Evolutionary conservation across 2,329 filamentous ascomycete species (phyloP).

Genomic region (Chaetomium sp.): DNA sequence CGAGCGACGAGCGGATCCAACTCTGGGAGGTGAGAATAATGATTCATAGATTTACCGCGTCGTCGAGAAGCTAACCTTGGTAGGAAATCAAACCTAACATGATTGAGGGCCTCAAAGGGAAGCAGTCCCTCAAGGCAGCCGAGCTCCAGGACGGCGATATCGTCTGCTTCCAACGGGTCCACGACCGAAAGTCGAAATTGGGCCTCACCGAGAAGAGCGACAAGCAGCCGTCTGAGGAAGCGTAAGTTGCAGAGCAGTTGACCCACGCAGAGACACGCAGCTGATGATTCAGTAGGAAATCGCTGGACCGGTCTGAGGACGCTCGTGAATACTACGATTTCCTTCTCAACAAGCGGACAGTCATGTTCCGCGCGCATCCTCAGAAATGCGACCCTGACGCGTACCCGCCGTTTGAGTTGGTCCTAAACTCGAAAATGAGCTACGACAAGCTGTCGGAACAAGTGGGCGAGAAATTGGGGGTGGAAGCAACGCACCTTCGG

Average conservation of each 20-base stretch:
- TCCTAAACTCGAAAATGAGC: slow-evolving; percentile 81
- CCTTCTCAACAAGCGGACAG: slow-evolving; percentile 76
- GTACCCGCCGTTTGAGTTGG: slow-evolving; percentile 71
- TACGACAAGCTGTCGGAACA: slow-evolving; percentile 87
- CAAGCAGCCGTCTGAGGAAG: slow-evolving; percentile 43
- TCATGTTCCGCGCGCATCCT: slow-evolving; percentile 75
- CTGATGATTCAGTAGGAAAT: slow-evolving; percentile 39
- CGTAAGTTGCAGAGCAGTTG: slow-evolving; percentile 28
- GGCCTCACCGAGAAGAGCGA: slow-evolving; percentile 46
- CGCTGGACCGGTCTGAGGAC: slow-evolving; percentile 63
- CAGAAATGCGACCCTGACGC: slow-evolving; percentile 56
- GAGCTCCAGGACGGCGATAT: slow-evolving; percentile 98
- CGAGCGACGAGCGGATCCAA: slow-evolving; percentile 61
- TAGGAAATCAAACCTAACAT: slow-evolving; percentile 95
- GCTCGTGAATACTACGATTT: slow-evolving; percentile 92
- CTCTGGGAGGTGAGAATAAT: slow-evolving; percentile 70
- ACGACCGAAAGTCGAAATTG: slow-evolving; percentile 50
- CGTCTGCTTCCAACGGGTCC: slow-evolving; percentile 81
- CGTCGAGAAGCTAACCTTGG: slow-evolving; percentile 27
- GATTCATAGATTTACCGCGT: neutral
- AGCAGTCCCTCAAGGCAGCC: slow-evolving; percentile 83
- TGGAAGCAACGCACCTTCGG: slow-evolving; percentile 83
- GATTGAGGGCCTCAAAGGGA: slow-evolving; percentile 93
- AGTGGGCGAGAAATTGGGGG: slow-evolving; percentile 74
- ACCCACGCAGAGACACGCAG: slow-evolving; percentile 10